Conservation (phyloP, 225 moss, liverwort and hornwort genomes). For the Straminergon stramineum region DNA sequence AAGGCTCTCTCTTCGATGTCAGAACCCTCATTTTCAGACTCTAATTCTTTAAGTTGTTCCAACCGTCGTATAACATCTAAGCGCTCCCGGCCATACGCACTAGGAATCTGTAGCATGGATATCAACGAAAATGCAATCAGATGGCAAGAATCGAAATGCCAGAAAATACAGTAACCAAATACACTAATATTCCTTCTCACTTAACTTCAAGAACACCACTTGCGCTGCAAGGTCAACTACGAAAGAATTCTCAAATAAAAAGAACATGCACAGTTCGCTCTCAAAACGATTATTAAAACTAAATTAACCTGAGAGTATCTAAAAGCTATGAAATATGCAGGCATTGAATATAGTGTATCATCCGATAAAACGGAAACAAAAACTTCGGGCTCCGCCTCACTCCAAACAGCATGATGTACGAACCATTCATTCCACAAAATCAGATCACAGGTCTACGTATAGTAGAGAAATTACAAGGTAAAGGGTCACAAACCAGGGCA, state of each 20-base stretch:
- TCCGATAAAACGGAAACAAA: neutral
- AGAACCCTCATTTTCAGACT: slow-evolving; percentile 16
- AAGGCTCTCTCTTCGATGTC: slow-evolving; percentile 2
- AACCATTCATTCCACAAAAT: neutral
- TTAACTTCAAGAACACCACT: neutral
- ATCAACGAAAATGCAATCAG: neutral
- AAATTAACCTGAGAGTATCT: neutral
- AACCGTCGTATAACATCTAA: slow-evolving; percentile 49
- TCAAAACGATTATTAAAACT: neutral
- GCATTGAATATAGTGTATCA: neutral
- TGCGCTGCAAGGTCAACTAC: neutral
- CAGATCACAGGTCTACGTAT: neutral
- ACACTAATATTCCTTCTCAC: neutral
- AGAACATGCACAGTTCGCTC: neutral
- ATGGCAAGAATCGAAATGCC: neutral
- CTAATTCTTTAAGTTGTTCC: slow-evolving; percentile 43
- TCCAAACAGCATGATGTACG: neutral
- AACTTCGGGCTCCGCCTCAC: neutral
- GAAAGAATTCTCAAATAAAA: neutral
- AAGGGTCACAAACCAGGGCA: slow-evolving; percentile 35
- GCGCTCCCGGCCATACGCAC: slow-evolving; percentile 48
- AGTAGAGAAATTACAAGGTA: neutral
- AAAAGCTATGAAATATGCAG: neutral
- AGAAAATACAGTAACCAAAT: neutral
- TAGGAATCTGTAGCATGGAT: slow-evolving; percentile 33